phyloP scores from a whole-genome alignment of 2,329 filamentous ascomycete genomes.

The Trichothecium roseum region DNA sequence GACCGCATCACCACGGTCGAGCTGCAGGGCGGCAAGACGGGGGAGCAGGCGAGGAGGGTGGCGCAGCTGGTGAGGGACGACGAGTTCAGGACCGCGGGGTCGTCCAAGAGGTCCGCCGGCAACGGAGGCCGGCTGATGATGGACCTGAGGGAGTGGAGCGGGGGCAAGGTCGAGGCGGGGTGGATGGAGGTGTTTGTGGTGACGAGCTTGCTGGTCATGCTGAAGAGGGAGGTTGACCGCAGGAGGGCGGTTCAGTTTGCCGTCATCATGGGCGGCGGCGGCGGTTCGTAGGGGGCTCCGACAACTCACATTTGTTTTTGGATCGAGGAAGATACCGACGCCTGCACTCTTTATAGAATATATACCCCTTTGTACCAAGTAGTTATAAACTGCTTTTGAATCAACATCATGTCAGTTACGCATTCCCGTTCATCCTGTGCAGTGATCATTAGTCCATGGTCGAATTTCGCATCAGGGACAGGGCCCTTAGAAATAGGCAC shows the following conservation, averaged over 20 bases:
- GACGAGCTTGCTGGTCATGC: conserved; percentile 47
- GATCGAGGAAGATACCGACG: not conserved
- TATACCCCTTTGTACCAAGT: not conserved
- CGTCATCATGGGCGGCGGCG: conserved; percentile 23
- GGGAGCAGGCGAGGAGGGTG: conserved; percentile 21
- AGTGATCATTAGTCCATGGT: too few species aligned
- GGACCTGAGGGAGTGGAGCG: conserved; percentile 24
- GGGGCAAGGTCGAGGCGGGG: conserved; percentile 19
- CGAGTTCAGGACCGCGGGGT: conserved; percentile 27
- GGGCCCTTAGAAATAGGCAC: too few species aligned
- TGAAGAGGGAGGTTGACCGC: conserved; percentile 56
- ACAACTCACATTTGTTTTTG: not conserved
- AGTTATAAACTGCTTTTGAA: not conserved
- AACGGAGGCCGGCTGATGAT: conserved; percentile 39
- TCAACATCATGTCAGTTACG: too few species aligned
- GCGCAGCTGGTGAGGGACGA: conserved; percentile 33
- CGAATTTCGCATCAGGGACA: too few species aligned
- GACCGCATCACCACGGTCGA: conserved; percentile 31
- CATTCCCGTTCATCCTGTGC: too few species aligned
- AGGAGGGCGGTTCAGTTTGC: conserved; percentile 40
- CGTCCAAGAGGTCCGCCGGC: conserved; percentile 27
- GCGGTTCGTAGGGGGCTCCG: conserved; percentile 5
- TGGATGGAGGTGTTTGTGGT: conserved; percentile 41
- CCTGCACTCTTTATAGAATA: not conserved
- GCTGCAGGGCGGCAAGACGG: conserved; percentile 13